phyloP scores from a whole-genome alignment of 805 yeast species.

The Limtongia smithiae region DNA sequence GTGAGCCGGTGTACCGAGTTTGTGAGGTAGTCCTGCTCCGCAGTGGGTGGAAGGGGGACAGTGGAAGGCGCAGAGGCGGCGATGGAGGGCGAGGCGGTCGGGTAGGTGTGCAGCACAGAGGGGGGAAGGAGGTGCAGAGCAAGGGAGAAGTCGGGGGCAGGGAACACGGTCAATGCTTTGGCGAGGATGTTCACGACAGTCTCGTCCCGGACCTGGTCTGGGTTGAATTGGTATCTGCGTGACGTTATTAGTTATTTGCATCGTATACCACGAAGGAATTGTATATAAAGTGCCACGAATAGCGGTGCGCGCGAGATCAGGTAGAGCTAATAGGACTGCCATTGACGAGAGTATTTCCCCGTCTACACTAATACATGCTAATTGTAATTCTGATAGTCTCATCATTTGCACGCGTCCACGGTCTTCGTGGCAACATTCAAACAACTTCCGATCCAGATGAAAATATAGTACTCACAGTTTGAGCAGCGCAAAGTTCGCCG shows the following conservation, averaged over 20 bases:
- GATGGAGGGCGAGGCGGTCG: constrained; percentile 1
- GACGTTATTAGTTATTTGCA: no score
- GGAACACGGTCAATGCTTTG: constrained; percentile 44
- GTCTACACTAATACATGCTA: constrained; percentile 29
- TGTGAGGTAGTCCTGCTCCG: constrained; percentile 16
- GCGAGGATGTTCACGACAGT: constrained; percentile 41
- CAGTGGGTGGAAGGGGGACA: constrained; percentile 20
- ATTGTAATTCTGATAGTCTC: constrained; percentile 17
- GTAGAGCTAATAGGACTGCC: constrained; percentile 28
- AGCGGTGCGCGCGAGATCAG: constrained; percentile 11
- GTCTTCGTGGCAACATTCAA: neutral
- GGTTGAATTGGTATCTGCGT: constrained; percentile 36
- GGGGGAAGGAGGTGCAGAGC: constrained; percentile 47
- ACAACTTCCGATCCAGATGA: neutral
- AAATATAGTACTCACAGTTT: constrained; percentile 37
- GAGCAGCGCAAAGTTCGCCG: constrained; percentile 47
- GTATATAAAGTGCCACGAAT: neutral
- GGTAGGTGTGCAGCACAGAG: constrained; percentile 33
- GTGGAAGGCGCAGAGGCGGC: constrained; percentile 25
- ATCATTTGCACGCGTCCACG: constrained; percentile 8
- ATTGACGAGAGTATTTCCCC: constrained; percentile 17
- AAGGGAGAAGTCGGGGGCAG: constrained; percentile 44
- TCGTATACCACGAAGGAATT: no score
- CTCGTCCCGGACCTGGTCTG: constrained; percentile 30
- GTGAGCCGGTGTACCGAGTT: constrained; percentile 30